A percentile compares a stretch with the other conserved stretches of the same genome.
Conservation (phyloP, 2,329 filamentous ascomycete genomes). For the Beauveria varroae region DNA sequence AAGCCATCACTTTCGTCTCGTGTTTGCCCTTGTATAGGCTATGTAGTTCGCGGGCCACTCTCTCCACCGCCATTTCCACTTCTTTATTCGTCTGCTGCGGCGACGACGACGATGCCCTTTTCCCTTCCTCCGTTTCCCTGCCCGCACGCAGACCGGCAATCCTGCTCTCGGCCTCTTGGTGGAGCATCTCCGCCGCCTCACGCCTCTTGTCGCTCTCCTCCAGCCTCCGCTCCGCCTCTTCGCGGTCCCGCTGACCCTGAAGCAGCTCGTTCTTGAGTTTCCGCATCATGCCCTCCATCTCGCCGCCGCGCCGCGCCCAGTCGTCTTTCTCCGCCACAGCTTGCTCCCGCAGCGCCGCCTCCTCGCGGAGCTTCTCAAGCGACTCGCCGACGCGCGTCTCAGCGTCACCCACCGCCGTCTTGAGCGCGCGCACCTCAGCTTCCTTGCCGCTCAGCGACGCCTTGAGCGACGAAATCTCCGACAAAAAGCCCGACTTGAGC, state of each 20-base stretch:
- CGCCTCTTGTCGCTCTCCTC: slow-evolving; percentile 70
- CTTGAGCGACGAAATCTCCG: slow-evolving; percentile 89
- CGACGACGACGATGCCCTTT: neutral
- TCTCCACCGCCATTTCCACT: slow-evolving; percentile 79
- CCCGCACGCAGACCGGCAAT: slow-evolving; percentile 66
- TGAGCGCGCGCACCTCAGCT: slow-evolving; percentile 80
- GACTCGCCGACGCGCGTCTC: slow-evolving; percentile 87
- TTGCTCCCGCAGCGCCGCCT: slow-evolving; percentile 61
- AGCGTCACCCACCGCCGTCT: slow-evolving; percentile 79
- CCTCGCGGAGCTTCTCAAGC: slow-evolving; percentile 75
- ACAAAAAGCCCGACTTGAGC: slow-evolving; percentile 82
- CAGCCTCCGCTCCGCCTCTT: slow-evolving; percentile 66
- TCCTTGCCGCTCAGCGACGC: slow-evolving; percentile 89
- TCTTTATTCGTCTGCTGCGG: slow-evolving; percentile 38
- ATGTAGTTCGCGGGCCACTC: slow-evolving; percentile 90
- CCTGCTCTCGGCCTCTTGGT: slow-evolving; percentile 68
- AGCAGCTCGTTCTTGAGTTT: slow-evolving; percentile 78
- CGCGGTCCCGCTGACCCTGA: slow-evolving; percentile 68
- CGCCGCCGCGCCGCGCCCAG: slow-evolving; percentile 78
- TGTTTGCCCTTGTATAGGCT: slow-evolving; percentile 94
- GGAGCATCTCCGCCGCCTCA: slow-evolving; percentile 67
- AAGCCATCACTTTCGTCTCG: slow-evolving; percentile 85
- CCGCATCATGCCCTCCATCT: slow-evolving; percentile 75
- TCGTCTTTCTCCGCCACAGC: slow-evolving; percentile 67
- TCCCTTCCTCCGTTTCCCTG: slow-evolving; percentile 33